A percentile compares a stretch with the other conserved stretches of the same genome.
Conservation (phyloP, 306 rosid species). For the Mimosa bimucronata region DNA sequence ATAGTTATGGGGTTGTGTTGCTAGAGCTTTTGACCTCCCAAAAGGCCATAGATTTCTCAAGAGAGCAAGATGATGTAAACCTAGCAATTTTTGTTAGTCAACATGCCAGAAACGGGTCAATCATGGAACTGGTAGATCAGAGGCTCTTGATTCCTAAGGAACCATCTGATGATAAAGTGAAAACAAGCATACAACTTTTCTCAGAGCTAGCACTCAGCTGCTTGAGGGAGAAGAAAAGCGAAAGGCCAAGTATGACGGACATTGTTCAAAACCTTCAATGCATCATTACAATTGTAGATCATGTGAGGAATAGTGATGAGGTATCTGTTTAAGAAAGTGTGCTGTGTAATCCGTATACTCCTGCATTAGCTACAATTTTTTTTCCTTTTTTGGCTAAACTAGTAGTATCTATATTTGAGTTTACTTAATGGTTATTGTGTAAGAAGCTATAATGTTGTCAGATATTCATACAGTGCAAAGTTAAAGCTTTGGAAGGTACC, state of each 20-base stretch:
- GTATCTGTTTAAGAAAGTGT: constrained; percentile 28
- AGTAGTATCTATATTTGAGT: not conserved
- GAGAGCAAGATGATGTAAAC: constrained; percentile 76
- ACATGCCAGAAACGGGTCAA: constrained; percentile 52
- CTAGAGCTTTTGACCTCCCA: constrained; percentile 88
- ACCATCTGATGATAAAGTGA: constrained; percentile 34
- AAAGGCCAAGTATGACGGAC: constrained; percentile 85
- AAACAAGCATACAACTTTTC: constrained; percentile 60
- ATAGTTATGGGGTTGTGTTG: constrained; percentile 88
- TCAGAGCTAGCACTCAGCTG: constrained; percentile 82
- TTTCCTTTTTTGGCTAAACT: not conserved
- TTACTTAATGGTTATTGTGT: not conserved
- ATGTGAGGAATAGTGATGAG: constrained; percentile 38
- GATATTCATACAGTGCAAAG: constrained; percentile 46
- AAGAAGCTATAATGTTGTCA: constrained; percentile 10
- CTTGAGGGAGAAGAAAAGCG: constrained; percentile 76
- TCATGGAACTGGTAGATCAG: constrained; percentile 68
- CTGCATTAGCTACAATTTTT: not conserved
- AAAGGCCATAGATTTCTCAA: constrained; percentile 78
- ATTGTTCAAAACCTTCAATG: constrained; percentile 67
- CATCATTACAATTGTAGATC: constrained; percentile 55
- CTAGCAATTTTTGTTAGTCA: constrained; percentile 68
- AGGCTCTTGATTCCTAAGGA: constrained; percentile 47
- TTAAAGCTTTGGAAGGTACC: constrained; percentile 2
- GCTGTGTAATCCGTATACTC: not conserved